Base-by-base conservation (phyloP, 208 protist genomes). In the Novymonas esmeraldas region DNA sequence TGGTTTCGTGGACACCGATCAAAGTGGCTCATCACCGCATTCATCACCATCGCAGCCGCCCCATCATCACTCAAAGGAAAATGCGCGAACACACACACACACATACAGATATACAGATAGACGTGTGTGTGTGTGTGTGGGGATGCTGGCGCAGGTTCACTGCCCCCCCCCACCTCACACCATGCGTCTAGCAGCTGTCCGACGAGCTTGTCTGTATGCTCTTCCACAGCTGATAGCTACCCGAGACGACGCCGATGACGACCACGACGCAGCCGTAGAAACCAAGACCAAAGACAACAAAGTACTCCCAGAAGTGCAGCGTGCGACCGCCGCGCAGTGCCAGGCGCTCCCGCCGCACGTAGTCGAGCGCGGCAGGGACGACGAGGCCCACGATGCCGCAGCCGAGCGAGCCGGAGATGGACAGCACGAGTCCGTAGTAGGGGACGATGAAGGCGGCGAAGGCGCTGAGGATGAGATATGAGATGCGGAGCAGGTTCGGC, bases 401-500 rank as follows among this genome's bases (percentile, higher is more conserved):
- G 33, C 77, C 81, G 36, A 87, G 59, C 14, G 73, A 71, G 51
- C 81, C 81, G 14, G 70, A 77, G 50, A 83, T 87, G 66, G 81
- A 79, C 29, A 87, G 42, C 52, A 83, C 63, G 48, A 87, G 75
- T 73, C 81, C 81, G 52, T 87, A 83, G 56, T 83, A 87, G 3
- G 81, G 81, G 28, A 83, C 64, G 28, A 81, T 70, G 42, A 75
- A 83, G 64, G 81, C 72, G 0, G 67, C 76, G 13, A 78, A 71
- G 36, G 68, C 73, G 39, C 73, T 76, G 22, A 70, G 31, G 18
- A 73, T 45, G 31, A 87, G 64, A 26, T 62, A 61, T 42, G 38
- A n/a, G 36, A 83, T 62, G 33, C 81, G 81, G 54, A 83, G 55
- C 28, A 87, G 31, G 58, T 87, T 87, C 11, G 77, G 76, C 64